These are phyloP conservation scores for Ogataea sp. DNA, from an alignment of 805 yeast genomes.

Conservation along the genomic window DNA sequence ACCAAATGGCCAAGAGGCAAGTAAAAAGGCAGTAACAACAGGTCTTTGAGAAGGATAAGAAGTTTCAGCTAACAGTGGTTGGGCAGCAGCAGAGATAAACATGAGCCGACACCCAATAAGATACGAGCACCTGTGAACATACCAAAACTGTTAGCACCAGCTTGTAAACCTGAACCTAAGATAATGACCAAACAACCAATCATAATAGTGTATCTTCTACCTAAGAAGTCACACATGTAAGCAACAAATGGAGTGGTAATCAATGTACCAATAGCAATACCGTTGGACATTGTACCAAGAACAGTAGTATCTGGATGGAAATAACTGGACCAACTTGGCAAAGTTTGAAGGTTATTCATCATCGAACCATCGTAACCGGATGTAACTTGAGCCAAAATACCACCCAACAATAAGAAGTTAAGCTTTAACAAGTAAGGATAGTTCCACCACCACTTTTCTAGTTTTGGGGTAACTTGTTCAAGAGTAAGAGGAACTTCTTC, in stretches of 20 bases:
- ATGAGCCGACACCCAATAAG: constrained; percentile 22
- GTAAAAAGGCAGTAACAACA: constrained; percentile 31
- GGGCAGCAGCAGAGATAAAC: constrained; percentile 16
- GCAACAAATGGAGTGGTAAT: constrained; percentile 1
- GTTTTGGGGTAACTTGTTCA: constrained; percentile 1
- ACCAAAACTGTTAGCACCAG: constrained; percentile 21
- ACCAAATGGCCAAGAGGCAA: constrained; percentile 35
- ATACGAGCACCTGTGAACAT: constrained; percentile 26
- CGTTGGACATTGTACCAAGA: constrained; percentile 34
- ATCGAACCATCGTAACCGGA: constrained; percentile 39
- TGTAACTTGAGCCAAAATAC: constrained; percentile 3
- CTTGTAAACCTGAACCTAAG: constrained; percentile 24
- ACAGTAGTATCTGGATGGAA: constrained; percentile 33
- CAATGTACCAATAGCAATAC: constrained; percentile 31
- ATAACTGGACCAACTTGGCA: constrained; percentile 30
- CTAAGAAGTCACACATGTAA: constrained; percentile 8
- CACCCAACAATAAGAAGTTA: constrained; percentile 1
- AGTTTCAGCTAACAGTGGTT: constrained; percentile 23
- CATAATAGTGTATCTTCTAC: constrained; percentile 15
- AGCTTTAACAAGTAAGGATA: constrained; percentile 1
- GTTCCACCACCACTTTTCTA: constrained; percentile 2
- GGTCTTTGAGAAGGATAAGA: constrained; percentile 19
- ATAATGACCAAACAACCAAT: constrained; percentile 11
- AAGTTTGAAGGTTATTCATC: constrained; percentile 43
- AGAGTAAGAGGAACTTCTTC: background rate